Evolutionary conservation across 2,329 filamentous ascomycete species (phyloP), one percentile per base, ranked within the genome.

Genomic region (Colletotrichum plurivorum): DNA sequence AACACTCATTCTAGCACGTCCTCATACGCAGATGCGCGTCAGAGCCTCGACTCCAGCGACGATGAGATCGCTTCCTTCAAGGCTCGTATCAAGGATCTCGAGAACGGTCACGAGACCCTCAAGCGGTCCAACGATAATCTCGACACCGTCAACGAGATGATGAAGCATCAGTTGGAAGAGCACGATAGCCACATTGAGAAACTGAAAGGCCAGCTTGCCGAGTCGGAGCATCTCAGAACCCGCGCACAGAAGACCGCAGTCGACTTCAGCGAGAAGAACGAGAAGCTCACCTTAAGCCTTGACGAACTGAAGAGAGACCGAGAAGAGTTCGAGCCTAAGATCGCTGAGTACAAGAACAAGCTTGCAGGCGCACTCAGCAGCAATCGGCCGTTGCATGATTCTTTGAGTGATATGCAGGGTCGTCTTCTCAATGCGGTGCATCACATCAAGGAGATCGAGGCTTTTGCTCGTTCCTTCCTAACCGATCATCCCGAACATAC

Each of bases 261-360:
- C 16, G 62, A 67, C 7, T 25, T 55, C 18, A 51, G 20, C 16
- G 55, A 69, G 63, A 48, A 48, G 16, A 39, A 27, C 20, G 27
- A 49, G 2, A 13, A 45, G 25, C 55, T 56, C 39, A 39, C 53
- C 7, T 49, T 36, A 7, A 49, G 20, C n/a, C 4, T 61, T 1
- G 25, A 16, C 2, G 15, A 31, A 4, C 16, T 67, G 15, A 54
- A 61, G 15, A 36, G 52, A 2, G 67, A 55, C 2, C 43, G 51
- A 9, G 56, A 51, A 5, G 27, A 46, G 12, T 48, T 20, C 12
- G 39, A 61, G 20, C n/a, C 51, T 3, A 49, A 61, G 36, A 20
- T 69, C 6, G 31, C 18, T 5, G 39, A 31, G 36, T 61, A 67
- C 51, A 61, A 55, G 51, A 54, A 13, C 20, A 69, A 67, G 63